Evolutionary conservation across 2,329 filamentous ascomycete genomes (phyloP).

Genomic region (Pseudogymnoascus sp.): DNA sequence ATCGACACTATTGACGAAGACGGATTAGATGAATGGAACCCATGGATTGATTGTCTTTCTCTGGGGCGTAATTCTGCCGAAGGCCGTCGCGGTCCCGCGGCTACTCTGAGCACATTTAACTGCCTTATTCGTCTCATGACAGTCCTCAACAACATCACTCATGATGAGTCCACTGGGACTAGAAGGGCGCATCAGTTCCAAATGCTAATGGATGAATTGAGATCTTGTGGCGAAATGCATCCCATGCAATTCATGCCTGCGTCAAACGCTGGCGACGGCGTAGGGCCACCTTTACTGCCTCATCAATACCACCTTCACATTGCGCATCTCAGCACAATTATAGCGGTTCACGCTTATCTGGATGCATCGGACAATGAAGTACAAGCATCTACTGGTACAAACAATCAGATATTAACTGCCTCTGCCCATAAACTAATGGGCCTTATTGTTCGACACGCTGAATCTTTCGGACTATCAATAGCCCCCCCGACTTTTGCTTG

Average conservation of each 20-base stretch:
- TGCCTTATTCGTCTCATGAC: constrained; percentile 27
- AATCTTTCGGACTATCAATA: constrained; percentile 33
- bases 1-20: constrained; percentile 50
- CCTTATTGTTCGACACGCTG: constrained; percentile 32
- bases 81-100: constrained; percentile 24
- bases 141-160: constrained; percentile 25
- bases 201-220: constrained; percentile 21
- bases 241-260: neutral
- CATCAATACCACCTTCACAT: constrained; percentile 27
- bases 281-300: constrained; percentile 19
- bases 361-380: neutral
- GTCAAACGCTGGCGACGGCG: neutral
- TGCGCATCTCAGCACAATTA: constrained; percentile 24
- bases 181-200: neutral
- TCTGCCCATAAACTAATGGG: constrained; percentile 12
- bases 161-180: constrained; percentile 12
- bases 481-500: constrained; percentile 35
- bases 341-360: neutral
- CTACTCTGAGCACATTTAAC: constrained; percentile 28
- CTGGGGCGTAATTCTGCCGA: constrained; percentile 24
- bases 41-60: constrained; percentile 50
- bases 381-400: neutral
- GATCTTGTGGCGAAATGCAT: constrained; percentile 19
- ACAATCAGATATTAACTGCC: neutral
- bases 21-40: constrained; percentile 66